Conservation (phyloP, 805 yeast genomes). For the Barnettozyma sp. region DNA sequence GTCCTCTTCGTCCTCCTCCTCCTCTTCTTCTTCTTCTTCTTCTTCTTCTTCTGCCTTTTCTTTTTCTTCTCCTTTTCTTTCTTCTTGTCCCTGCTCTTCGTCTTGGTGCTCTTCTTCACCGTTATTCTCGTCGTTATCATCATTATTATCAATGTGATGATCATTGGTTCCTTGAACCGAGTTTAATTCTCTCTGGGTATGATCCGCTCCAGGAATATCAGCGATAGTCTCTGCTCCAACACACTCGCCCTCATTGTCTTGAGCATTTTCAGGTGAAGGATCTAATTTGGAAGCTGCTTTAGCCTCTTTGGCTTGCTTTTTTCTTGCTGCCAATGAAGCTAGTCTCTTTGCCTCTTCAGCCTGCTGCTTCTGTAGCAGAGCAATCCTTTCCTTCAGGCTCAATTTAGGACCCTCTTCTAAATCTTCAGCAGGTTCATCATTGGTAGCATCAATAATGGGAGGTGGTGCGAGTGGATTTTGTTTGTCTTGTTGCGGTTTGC, state of each 20-base stretch:
- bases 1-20: slow-evolving; percentile 55
- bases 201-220: too few species aligned
- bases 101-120: too few species aligned
- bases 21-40: slow-evolving; percentile 43
- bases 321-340: slow-evolving; percentile 50
- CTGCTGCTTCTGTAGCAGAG: slow-evolving; percentile 73
- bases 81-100: slow-evolving; percentile 17
- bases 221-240: too few species aligned
- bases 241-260: slow-evolving; percentile 6
- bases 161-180: too few species aligned
- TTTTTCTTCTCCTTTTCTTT: slow-evolving; percentile 22
- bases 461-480: slow-evolving; percentile 24
- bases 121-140: too few species aligned
- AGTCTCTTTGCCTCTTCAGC: slow-evolving; percentile 72
- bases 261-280: neutral
- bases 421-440: slow-evolving; percentile 32
- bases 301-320: slow-evolving; percentile 42
- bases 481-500: slow-evolving; percentile 3
- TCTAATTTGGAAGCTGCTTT: too few species aligned
- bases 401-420: slow-evolving; percentile 63
- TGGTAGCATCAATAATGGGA: slow-evolving; percentile 24
- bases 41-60: slow-evolving; percentile 32
- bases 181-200: too few species aligned
- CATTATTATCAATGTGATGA: too few species aligned
- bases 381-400: slow-evolving; percentile 82